Base-by-base conservation (phyloP, 805 yeast genomes). In the Zygotorulaspora chibaensis region DNA sequence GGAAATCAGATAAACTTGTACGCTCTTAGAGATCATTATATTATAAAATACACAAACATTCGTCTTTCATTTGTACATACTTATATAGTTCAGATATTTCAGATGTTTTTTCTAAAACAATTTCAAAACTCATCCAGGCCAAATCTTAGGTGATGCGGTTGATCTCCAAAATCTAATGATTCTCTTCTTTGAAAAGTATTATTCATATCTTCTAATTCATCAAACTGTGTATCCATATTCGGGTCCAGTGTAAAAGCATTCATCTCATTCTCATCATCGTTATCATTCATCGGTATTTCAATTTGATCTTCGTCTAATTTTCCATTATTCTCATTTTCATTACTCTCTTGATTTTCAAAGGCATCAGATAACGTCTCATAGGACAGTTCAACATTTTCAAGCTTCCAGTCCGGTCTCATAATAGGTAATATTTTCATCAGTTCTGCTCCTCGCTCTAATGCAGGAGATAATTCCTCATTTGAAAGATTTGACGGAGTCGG, bases 361-460 rank as follows among this genome's bases (percentile, higher is more conserved):
- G 42, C 47, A n/a, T 39, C 42, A 27, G 51, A 53, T 11, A 43
- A 47, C 26, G 48, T 46, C 23, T 63, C 66, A 52, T 57, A 58
- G 1, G 70, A 63, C 17, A 62, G 55, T 13, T 52, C 38, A 10
- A 60, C 55, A 34, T 62, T 66, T 16, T 63, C 66, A 30, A 64
- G 39, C 43, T 57, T 53, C 38, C 56, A 56, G 51, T 63, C 58
- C 47, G 54, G 58, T 58, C 69, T 50, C 67, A 66, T 51, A 53
- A 67, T 41, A 48, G 71, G 65, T 65, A 66, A 48, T 67, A 72
- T 54, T 63, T 68, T 44, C 63, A 61, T 73, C 72, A 74, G 47
- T 34, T 43, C 51, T 26, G 40, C 39, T n/a, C 46, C 34, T 20
- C 25, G 46, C 25, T 23, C 30, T 30, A 35, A 28, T 12, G 42